Evolutionary conservation across 2,329 filamentous ascomycete species (phyloP).

Genomic region (Pyrenochaeta sp.): DNA sequence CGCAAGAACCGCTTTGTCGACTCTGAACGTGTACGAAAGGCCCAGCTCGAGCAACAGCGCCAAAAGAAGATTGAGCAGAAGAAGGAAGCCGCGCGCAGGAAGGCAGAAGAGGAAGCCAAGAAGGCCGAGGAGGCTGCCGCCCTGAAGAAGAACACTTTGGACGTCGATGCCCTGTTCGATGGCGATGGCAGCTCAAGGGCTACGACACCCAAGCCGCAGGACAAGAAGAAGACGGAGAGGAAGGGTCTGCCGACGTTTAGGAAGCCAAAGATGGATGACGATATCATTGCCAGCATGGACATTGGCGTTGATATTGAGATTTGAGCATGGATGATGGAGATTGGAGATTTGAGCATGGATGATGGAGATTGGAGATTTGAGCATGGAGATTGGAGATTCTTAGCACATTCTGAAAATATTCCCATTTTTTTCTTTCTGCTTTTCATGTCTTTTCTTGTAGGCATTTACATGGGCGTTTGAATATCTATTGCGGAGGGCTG

Average conservation of each 20-base stretch:
- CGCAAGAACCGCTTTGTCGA: conserved; percentile 83
- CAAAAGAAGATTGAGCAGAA: conserved; percentile 46
- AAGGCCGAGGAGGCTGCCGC: conserved; percentile 49
- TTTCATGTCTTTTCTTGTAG: no score
- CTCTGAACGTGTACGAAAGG: conserved; percentile 87
- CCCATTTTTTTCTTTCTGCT: no score
- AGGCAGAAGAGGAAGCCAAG: conserved; percentile 60
- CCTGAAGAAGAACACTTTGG: conserved; percentile 37
- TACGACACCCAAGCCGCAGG: conserved; percentile 55
- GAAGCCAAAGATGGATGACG: conserved; percentile 84
- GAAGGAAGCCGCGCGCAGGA: conserved; percentile 52
- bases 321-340: no score
- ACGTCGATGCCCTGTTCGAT: conserved; percentile 57
- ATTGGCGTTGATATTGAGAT: conserved; percentile 93
- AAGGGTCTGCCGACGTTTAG: conserved; percentile 72
- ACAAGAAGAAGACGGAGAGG: conserved; percentile 61
- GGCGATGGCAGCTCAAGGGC: conserved; percentile 51
- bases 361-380: no score
- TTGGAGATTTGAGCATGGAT: conserved; percentile 73
- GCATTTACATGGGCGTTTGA: no score
- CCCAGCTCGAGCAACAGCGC: conserved; percentile 77
- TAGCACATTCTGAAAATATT: no score
- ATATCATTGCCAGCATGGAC: conserved; percentile 88
- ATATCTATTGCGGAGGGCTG: no score
- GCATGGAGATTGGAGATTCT: no score